phyloP scores from a whole-genome alignment of 2,329 filamentous ascomycete genomes.

The Hymenoscyphus infarciens region DNA sequence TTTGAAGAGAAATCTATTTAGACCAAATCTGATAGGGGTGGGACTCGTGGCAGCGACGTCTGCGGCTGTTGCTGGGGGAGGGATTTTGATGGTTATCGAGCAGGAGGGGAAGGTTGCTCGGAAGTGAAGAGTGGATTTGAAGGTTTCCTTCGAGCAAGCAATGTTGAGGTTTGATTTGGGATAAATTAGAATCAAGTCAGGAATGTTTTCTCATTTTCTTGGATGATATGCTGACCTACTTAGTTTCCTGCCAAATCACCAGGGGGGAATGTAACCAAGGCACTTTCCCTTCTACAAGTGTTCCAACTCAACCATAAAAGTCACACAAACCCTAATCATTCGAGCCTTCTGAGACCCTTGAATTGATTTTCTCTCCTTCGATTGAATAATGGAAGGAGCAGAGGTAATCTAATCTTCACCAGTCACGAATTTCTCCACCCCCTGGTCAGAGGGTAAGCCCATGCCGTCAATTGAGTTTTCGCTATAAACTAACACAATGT shows the following conservation, averaged over 20 bases:
- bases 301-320: too few species aligned
- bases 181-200: background rate
- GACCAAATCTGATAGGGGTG: conserved; percentile 72
- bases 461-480: too few species aligned
- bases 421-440: too few species aligned
- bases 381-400: too few species aligned
- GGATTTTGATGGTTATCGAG: conserved; percentile 21
- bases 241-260: background rate
- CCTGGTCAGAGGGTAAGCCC: too few species aligned
- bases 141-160: background rate
- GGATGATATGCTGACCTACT: background rate
- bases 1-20: conserved; percentile 43
- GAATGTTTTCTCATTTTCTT: background rate
- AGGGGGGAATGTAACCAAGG: too few species aligned
- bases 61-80: conserved; percentile 21
- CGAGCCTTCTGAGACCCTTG: too few species aligned
- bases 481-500: too few species aligned
- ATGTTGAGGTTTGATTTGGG: background rate
- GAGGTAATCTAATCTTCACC: too few species aligned
- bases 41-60: conserved; percentile 74
- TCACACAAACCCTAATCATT: too few species aligned
- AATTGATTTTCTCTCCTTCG: too few species aligned
- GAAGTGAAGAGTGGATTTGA: background rate
- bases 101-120: conserved; percentile 19
- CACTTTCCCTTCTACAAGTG: too few species aligned